phyloP scores from a whole-genome alignment of 2,329 filamentous ascomycete species.

The Eutypa lata region DNA sequence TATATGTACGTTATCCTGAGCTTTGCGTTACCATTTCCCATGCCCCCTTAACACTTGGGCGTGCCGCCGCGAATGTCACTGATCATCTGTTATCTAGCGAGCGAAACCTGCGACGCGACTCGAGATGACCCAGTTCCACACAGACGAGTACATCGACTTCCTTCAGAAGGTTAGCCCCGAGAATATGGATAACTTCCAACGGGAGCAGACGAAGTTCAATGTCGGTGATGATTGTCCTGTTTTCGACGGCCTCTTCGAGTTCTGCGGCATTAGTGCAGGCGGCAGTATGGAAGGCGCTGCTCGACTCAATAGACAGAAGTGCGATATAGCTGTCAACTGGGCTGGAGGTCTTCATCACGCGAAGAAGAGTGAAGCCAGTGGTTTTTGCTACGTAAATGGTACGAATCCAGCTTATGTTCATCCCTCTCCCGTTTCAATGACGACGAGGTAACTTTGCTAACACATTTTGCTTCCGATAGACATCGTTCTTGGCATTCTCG shows the following conservation, averaged over 20 bases:
- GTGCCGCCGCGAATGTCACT: conserved; percentile 56
- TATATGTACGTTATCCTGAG: conserved; percentile 72
- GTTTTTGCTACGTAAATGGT: conserved; percentile 98
- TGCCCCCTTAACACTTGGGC: background rate
- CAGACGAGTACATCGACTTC: conserved; percentile 93
- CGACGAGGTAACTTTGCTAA: conserved; percentile 38
- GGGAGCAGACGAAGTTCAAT: conserved; percentile 91
- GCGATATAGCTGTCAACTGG: conserved; percentile 98
- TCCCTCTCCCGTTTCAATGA: too few species aligned
- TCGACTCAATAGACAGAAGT: conserved; percentile 84
- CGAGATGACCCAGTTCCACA: conserved; percentile 93
- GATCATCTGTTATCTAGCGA: conserved; percentile 54
- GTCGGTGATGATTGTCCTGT: conserved; percentile 96
- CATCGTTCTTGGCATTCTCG: conserved; percentile 92
- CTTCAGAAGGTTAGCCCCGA: conserved; percentile 93
- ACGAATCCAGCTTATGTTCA: conserved; percentile 35
- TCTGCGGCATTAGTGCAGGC: conserved; percentile 90
- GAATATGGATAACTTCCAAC: conserved; percentile 92
- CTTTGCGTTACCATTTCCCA: too few species aligned
- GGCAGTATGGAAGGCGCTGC: conserved; percentile 92
- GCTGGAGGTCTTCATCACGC: conserved; percentile 95
- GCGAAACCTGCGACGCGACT: conserved; percentile 83
- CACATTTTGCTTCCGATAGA: conserved; percentile 62
- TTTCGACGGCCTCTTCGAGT: conserved; percentile 96
- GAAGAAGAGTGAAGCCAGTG: conserved; percentile 92